Evolutionary conservation across 2,329 filamentous ascomycete genomes (phyloP), one percentile per base, ranked within the genome.

Genomic region (Lecanicillium sp.): DNA sequence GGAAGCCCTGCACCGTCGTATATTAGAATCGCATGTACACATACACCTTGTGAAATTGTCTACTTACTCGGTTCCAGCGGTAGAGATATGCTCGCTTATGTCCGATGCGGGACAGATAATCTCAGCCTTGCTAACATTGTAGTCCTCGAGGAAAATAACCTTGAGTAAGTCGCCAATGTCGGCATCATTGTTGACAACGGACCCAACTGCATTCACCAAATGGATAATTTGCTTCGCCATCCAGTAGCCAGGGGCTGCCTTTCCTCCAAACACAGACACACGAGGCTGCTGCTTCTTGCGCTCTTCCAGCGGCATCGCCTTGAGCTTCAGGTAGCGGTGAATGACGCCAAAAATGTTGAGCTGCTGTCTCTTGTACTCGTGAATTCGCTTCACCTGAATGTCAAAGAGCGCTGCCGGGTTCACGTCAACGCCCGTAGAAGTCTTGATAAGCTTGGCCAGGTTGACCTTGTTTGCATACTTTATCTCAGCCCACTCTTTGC

Each of bases 141-240:
- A 98, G 64, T 98, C 92, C 57, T 94, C 87, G 38, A 98, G 65
- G 71, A 95, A 98, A 55, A 98, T 80, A 38, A 98, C 92, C 73
- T 98, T 98, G 56, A 98, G 75, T 20, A 94, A 71, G 55, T 96
- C 90, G 22, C 90, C 90, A 55, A 96, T 81, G 25, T 96, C 92
- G 31, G 78, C 71, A 54, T 98, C 92, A 29, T 85, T 85, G 69
- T 98, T 98, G 50, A 98, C 83, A 3, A 96, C 85, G 13, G 78
- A 67, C 4, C 87, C 88, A 18, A 96, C 92, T 45, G 80, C 83
- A 68, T 95, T 96, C 70, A 98, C 81, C 41, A 98, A 75, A 58
- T 96, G 90, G 52, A 98, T 98, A 49, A 95, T 88, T 29, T 92
- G 94, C 76, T 98, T 98, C 28, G 92, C 92, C 92, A 96, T 98